Base-by-base conservation (phyloP, 2,329 filamentous ascomycete genomes). In the Exophiala xenobiotica region DNA sequence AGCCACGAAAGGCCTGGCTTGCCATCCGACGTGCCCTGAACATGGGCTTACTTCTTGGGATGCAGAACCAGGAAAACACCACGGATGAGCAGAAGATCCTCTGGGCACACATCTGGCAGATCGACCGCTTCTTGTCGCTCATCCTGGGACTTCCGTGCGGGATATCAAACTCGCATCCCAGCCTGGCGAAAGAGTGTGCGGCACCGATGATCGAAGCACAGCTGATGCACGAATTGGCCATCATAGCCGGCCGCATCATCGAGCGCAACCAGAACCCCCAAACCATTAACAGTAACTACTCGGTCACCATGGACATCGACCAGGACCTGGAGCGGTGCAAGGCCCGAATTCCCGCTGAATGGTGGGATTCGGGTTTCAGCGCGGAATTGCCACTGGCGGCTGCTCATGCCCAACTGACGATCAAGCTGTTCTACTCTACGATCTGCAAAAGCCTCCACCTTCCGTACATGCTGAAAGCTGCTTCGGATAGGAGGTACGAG, bases 1-100 rank as follows among this genome's bases (percentile, higher is more conserved):
- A 18, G 20, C 38, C 38, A 24, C 38, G 38, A n/a, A 40, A 40
- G 22, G 38, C 38, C 19, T 40, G 38, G 38, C 38, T 40, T 20
- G 23, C 19, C 22, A 40, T 22, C 38, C 18, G 38, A 23, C 38
- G 38, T 12, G 38, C 38, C 12, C 12, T 40, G 20, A 40, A 40
- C 20, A 40, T 20, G 20, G 38, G 18, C 8, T 6, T 40, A 20
- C 38, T 40, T 11, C 20, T 40, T 6, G 38, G 38, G 20, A 22
- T 40, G 11, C 38, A 24, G 18, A 40, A 40, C n/a, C 19, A 12
- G 11, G 38, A 24, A 18, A 23, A 6, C 5, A 7, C 37, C 9
- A 19, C 38, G 8, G 19, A 40, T n/a, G 8, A 23, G 18, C 38
- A 40, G 7, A 40, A 24, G 12, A 4, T 6, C 6, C 14, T 40